These are phyloP conservation scores for Kluyveromyces starmeri DNA, from an alignment of 805 yeast genomes.

Conservation along the genomic window DNA sequence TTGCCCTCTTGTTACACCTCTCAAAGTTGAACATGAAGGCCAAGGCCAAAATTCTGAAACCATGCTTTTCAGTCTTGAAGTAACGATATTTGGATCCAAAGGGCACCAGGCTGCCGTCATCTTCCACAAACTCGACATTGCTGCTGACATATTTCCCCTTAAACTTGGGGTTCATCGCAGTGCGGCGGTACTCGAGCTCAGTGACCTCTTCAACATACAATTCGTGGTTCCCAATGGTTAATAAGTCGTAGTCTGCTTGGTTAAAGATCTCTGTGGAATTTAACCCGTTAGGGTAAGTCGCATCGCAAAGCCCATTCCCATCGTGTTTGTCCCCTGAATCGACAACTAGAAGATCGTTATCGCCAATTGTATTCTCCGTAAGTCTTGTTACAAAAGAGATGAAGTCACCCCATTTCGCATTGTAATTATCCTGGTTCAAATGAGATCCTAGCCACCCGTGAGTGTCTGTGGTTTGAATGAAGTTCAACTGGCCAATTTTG, in stretches of 20 bases:
- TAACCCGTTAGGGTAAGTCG: conserved; percentile 63
- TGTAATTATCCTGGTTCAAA: conserved; percentile 61
- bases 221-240: conserved; percentile 90
- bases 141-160: conserved; percentile 61
- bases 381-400: conserved; percentile 55
- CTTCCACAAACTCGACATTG: conserved; percentile 52
- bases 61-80: conserved; percentile 51
- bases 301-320: conserved; percentile 85
- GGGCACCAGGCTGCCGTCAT: conserved; percentile 39
- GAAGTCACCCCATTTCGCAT: conserved; percentile 91
- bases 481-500: conserved; percentile 65
- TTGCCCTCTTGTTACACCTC: conserved; percentile 48
- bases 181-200: conserved; percentile 49
- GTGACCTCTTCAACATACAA: conserved; percentile 62
- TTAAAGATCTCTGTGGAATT: conserved; percentile 55
- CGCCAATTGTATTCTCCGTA: conserved; percentile 26
- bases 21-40: conserved; percentile 75
- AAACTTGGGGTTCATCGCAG: conserved; percentile 43
- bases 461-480: conserved; percentile 91
- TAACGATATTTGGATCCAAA: conserved; percentile 63
- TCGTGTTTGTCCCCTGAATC: conserved; percentile 95
- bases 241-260: conserved; percentile 59
- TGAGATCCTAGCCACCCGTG: conserved; percentile 98
- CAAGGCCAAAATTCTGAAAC: conserved; percentile 50
- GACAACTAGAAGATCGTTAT: conserved; percentile 59